These are phyloP conservation scores for Russula emetica DNA, from an alignment of 768 basidiomycete species.

Conservation along the genomic window DNA sequence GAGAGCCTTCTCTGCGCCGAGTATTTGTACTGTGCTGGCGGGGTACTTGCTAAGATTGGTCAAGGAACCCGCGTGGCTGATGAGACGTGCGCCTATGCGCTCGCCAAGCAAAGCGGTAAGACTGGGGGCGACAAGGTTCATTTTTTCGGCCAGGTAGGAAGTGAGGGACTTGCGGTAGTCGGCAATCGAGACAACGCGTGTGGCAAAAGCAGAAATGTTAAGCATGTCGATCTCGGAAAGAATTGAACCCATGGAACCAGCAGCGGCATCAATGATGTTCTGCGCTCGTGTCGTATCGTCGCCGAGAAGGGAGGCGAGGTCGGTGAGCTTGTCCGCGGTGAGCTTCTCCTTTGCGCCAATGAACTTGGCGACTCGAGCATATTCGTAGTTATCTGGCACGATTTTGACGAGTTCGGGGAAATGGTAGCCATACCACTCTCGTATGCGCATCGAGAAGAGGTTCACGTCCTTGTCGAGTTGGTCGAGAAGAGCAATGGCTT, in stretches of 20 bases:
- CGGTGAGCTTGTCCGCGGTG: slow-evolving; percentile 72
- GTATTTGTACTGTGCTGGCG: slow-evolving; percentile 95
- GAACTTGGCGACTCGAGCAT: slow-evolving; percentile 78
- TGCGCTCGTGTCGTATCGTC: slow-evolving; percentile 82
- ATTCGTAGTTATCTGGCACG: slow-evolving; percentile 92
- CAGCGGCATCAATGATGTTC: slow-evolving; percentile 91
- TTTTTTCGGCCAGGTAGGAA: slow-evolving; percentile 88
- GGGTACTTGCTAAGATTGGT: slow-evolving; percentile 98
- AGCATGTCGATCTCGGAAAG: slow-evolving; percentile 91
- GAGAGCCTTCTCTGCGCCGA: slow-evolving; percentile 96
- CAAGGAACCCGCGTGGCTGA: slow-evolving; percentile 93
- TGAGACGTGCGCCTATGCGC: slow-evolving; percentile 85
- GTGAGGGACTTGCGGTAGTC: slow-evolving; percentile 92
- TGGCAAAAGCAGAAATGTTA: slow-evolving; percentile 90
- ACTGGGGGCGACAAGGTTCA: slow-evolving; percentile 95
- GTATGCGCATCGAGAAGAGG: slow-evolving; percentile 94
- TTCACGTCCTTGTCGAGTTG: slow-evolving; percentile 99
- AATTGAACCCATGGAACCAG: slow-evolving; percentile 90
- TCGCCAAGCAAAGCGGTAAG: slow-evolving; percentile 88
- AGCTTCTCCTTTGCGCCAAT: slow-evolving; percentile 87
- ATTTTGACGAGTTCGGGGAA: slow-evolving; percentile 94
- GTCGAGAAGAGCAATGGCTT: slow-evolving; percentile 96
- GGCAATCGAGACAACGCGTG: slow-evolving; percentile 83
- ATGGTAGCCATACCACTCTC: slow-evolving; percentile 99
- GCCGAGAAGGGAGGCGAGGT: slow-evolving; percentile 73